Evolutionary conservation across 345 rosid genomes (phyloP), one percentile per base, ranked within the genome.

Genomic region (Citrus medica): DNA sequence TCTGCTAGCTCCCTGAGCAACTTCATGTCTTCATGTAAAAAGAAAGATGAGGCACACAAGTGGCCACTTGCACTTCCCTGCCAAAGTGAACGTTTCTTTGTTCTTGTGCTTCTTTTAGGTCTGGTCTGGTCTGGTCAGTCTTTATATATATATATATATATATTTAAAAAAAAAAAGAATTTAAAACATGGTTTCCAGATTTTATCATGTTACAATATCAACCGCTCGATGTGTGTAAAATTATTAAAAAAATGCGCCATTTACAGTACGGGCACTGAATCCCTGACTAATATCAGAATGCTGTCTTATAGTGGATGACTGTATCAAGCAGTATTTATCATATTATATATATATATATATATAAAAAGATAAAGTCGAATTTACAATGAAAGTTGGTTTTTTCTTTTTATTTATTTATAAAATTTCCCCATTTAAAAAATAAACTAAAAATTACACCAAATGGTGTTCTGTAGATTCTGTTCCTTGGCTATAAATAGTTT

Each of bases 11-110:
- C 28, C 30, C 65, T 16, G 14, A 69, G 0, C 3, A 19, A 7
- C 19, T 42, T 40, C 24, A 16, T 19, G 48, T 21, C 19, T 42
- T 40, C 24, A 16, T 19, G 48, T 21, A 25, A 37, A 68, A 2
- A 37, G n/a, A 25, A 27, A 53, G 68, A 2, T 9, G 21, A 35
- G 14, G 17, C 51, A 13, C 51, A 28, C 7, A 63, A 7, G 40
- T 32, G 55, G 32, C 24, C 65, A 30, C 67, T 77, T 28, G 77
- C 79, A 24, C 58, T 74, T 22, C 75, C 74, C 90, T 86, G 90
- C 83, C 78, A 53, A 86, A 83, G 78, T 87, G 90, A 86, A 85
- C 92, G 92, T 89, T 89, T 87, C 84, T 82, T 83, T 82, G 90
- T 86, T 84, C 48, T 70, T 72, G 78, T 82, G 84, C 60, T 78